Evolutionary conservation across 352 stramenopile genomes (phyloP), one percentile per base, ranked within the genome.

Genomic region (Phytophthora pini): DNA sequence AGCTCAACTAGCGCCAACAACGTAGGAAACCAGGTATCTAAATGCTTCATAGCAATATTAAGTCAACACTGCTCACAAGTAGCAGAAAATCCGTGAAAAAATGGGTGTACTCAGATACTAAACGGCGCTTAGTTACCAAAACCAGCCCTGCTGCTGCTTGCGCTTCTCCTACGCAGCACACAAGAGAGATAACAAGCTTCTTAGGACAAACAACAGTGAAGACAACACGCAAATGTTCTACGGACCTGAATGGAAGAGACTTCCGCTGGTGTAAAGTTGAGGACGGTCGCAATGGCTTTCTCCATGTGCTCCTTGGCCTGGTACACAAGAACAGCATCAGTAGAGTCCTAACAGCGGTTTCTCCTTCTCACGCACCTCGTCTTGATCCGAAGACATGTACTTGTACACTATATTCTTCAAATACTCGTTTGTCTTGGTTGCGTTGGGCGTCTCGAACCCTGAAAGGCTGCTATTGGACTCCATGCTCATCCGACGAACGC

Each of bases 401-500:
- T 94, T 94, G 78, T 91, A 92, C 70, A 96, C 84, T 59, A 96
- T 96, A 66, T 96, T 96, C 73, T 94, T 94, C 64, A 96, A 63
- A 72, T 96, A 96, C 72, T 96, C 88, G 71, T 93, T 94, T 49
- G 82, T 94, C 27, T 86, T 92, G 56, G 78, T 92, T 29, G 86
- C 74, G 36, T 91, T 81, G 8, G 86, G 87, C n/a, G 84, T 84
- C 39, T 95, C 87, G 51, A 95, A 89, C 7, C 85, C 87, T 11
- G 80, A 88, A 22, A 95, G 56, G 36, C 83, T 93, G 72, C 77
- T 92, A 67, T 81, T 89, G n/a, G 82, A 92, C 56, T 85, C 80
- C 44, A 77, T 88, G 61, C 87, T 95, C 83, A 92, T 88, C 46
- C 87, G 83, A 46, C 87, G 80, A 47, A 60, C 58, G 24, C 68